These are phyloP conservation scores for Eremothecium gossypii DNA, from an alignment of 1,139 yeast species.

Conservation along the genomic window DNA sequence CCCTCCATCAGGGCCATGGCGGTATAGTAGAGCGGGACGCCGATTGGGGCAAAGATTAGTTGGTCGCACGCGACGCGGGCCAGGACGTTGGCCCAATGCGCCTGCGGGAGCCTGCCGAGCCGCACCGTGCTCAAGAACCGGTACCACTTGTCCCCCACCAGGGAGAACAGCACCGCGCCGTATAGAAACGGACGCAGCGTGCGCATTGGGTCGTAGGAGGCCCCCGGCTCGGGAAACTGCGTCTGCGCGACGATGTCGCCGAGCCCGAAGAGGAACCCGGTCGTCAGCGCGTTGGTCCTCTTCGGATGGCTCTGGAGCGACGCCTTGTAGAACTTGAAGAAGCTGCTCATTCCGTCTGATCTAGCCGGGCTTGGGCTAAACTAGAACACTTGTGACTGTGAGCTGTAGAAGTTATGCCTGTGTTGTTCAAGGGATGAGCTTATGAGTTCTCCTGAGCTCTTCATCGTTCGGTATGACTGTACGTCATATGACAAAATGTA, in stretches of 20 bases:
- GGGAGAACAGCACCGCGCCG: slow-evolving; percentile 72
- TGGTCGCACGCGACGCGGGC: slow-evolving; percentile 64
- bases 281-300: slow-evolving; percentile 45
- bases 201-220: slow-evolving; percentile 36
- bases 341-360: neutral
- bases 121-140: slow-evolving; percentile 41
- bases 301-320: slow-evolving; percentile 42
- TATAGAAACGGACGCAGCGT: slow-evolving; percentile 60
- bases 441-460: too few relatives aligned
- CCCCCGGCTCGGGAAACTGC: slow-evolving; percentile 35
- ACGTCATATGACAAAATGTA: too few relatives aligned
- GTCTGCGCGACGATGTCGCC: slow-evolving; percentile 72
- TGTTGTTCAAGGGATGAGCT: too few relatives aligned
- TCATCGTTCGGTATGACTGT: too few relatives aligned
- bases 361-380: too few relatives aligned
- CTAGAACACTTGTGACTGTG: too few relatives aligned
- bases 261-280: slow-evolving; percentile 57
- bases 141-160: slow-evolving; percentile 67
- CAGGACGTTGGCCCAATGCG: slow-evolving; percentile 29
- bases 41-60: slow-evolving; percentile 63
- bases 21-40: slow-evolving; percentile 59
- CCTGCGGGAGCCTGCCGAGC: slow-evolving; percentile 21
- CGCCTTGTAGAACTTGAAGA: slow-evolving; percentile 35
- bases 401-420: too few relatives aligned
- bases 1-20: slow-evolving; percentile 62